Evolutionary conservation across 2,329 filamentous ascomycete species (phyloP).

Genomic region (Exophiala spinifera): DNA sequence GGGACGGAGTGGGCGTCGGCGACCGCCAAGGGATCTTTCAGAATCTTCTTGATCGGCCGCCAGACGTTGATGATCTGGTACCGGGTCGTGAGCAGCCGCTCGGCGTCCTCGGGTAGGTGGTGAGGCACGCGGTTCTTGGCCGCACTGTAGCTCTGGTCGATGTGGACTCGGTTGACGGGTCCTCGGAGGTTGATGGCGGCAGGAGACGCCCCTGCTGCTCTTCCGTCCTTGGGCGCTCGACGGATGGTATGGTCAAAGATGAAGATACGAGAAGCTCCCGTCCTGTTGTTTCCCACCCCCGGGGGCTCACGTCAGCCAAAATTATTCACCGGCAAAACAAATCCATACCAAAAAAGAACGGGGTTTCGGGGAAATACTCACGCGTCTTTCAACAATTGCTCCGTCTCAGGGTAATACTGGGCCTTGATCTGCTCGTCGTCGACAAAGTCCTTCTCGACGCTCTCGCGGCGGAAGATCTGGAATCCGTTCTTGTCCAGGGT

Average conservation of each 20-base stretch:
- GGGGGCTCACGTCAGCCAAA: too few relatives aligned
- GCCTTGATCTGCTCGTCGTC: constrained; percentile 37
- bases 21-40: constrained; percentile 54
- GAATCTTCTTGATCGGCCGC: constrained; percentile 51
- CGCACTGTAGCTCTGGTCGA: constrained; percentile 50
- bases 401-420: constrained; percentile 37
- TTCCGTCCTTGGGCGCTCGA: constrained; percentile 37
- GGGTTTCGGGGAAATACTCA: constrained; percentile 19
- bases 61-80: constrained; percentile 53
- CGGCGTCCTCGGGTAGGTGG: constrained; percentile 45
- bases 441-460: constrained; percentile 35
- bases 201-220: constrained; percentile 11
- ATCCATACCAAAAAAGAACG: too few relatives aligned
- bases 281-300: constrained; percentile 39
- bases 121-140: constrained; percentile 42
- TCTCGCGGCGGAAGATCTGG: constrained; percentile 37
- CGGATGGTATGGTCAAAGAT: constrained; percentile 64
- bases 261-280: constrained; percentile 55
- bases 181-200: constrained; percentile 36
- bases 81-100: constrained; percentile 42
- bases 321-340: too few relatives aligned
- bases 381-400: constrained; percentile 36
- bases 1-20: constrained; percentile 51
- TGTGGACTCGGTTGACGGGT: constrained; percentile 51
- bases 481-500: constrained; percentile 43